Base-by-base conservation (phyloP, 2,329 filamentous ascomycete genomes). In the Scorias spongiosa region DNA sequence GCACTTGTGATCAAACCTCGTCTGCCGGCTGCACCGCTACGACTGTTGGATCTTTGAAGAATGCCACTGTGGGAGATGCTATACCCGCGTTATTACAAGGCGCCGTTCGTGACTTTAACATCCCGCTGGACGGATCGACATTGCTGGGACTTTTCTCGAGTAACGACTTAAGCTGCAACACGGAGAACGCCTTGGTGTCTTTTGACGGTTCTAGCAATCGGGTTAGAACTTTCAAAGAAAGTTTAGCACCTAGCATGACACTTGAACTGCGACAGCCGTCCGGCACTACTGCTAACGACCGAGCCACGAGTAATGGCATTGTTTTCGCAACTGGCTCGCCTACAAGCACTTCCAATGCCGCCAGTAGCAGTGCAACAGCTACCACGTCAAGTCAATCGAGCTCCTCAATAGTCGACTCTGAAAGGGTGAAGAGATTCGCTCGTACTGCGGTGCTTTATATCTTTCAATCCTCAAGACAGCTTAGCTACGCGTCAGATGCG, bases 181-280 rank as follows among this genome's bases (percentile, higher is more conserved):
- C 80, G 0, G 82, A 95, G 60, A 96, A 96, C 55, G 81, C 86
- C 0, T 71, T 98, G 3, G 81, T 96, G 12, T 86, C 84, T 0
- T 93, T 95, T 60, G 75, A 84, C 52, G 81, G 80, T 3, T 12
- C 32, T 12, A 36, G 32, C 32, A 3, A 12, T 12, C 3, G 32
- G 32, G 15, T 12, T 5, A 12, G 32, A 36, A 14, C 38, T 28
- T 14, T 18, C 12, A 44, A 48, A 14, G 37, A 44, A n/a, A 10
- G 15, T 17, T 30, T 26, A 3, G 38, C 11, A 6, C 37, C 34
- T 4, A 39, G 15, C 9, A 29, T 39, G 12, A 41, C 41, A 10
- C 9, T 49, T 3, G 15, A 29, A 10, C 43, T 40, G 32, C 49
- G 52, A 26, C 46, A 52, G 17, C 45, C 46, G 2, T 20, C 45